Evolutionary conservation across 768 basidiomycete genomes (phyloP).

Genomic region (Porphyrellus cyaneotinctus): DNA sequence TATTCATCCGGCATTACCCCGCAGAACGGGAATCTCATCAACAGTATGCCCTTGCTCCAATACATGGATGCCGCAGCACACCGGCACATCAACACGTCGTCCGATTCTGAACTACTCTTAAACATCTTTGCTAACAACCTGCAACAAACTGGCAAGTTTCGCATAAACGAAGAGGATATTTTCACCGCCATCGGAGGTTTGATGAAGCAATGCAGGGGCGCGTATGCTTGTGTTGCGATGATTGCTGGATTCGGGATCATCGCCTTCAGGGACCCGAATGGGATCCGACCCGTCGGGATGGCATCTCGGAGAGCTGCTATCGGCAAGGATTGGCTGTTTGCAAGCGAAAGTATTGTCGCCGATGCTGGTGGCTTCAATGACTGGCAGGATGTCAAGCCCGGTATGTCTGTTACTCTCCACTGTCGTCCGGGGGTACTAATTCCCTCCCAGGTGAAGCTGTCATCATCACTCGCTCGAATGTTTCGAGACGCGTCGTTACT

Average conservation of each 20-base stretch:
- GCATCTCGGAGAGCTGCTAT: constrained; percentile 56
- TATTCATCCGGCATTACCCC: constrained; percentile 2
- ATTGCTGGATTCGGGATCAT: constrained; percentile 98
- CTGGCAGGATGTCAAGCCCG: constrained; percentile 93
- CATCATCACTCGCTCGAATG: constrained; percentile 81
- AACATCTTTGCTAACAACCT: constrained; percentile 98
- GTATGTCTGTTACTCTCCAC: constrained; percentile 36
- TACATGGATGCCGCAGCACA: constrained; percentile 96
- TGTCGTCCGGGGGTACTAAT: not conserved
- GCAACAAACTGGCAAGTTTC: constrained; percentile 97
- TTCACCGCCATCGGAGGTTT: constrained; percentile 89
- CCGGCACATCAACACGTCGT: constrained; percentile 97
- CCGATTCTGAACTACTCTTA: constrained; percentile 94
- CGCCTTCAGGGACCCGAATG: constrained; percentile 96
- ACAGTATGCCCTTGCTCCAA: constrained; percentile 79
- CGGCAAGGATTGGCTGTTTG: constrained; percentile 83
- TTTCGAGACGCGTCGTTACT: constrained; percentile 72
- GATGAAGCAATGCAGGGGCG: constrained; percentile 85
- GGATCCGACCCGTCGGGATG: constrained; percentile 91
- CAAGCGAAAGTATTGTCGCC: constrained; percentile 94
- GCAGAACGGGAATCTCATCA: constrained; percentile 98
- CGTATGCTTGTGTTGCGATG: constrained; percentile 99
- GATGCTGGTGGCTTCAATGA: constrained; percentile 88
- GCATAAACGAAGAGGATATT: constrained; percentile 99
- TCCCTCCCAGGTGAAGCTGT: constrained; percentile 75